phyloP scores from a whole-genome alignment of 192 early-diverging fungal genomes.

The Entomortierella parvispora region DNA sequence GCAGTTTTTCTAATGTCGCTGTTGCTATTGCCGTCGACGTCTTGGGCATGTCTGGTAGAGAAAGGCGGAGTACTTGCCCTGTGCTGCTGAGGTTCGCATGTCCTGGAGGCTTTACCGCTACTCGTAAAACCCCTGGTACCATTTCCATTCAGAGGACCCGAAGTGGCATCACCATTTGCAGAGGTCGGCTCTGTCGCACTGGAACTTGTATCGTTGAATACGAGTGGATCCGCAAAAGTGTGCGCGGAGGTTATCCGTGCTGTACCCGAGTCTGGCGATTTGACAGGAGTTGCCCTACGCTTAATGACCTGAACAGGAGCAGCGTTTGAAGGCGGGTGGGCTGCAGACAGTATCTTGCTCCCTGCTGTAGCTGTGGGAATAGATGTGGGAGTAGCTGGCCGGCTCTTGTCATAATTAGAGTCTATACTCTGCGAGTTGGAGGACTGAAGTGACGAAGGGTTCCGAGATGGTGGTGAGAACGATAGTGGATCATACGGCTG shows the following conservation, averaged over 20 bases:
- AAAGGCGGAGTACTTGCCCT: background rate
- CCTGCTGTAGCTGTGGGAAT: no score
- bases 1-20: constrained; percentile 6
- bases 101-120: no score
- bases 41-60: background rate
- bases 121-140: no score
- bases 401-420: no score
- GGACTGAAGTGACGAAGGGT: background rate
- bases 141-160: background rate
- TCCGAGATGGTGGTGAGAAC: background rate
- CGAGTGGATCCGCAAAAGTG: constrained; percentile 28
- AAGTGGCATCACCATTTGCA: background rate
- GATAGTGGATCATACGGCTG: background rate
- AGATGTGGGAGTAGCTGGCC: no score
- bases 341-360: no score
- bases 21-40: background rate
- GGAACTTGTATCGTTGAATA: background rate
- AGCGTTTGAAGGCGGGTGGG: no score
- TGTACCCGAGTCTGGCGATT: no score
- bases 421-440: no score
- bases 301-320: no score
- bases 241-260: no score
- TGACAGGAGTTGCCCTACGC: no score
- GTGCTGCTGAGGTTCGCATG: background rate
- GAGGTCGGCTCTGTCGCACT: constrained; percentile 3